phyloP scores from a whole-genome alignment of 2,329 filamentous ascomycete genomes.

The Aschersonia sp. region DNA sequence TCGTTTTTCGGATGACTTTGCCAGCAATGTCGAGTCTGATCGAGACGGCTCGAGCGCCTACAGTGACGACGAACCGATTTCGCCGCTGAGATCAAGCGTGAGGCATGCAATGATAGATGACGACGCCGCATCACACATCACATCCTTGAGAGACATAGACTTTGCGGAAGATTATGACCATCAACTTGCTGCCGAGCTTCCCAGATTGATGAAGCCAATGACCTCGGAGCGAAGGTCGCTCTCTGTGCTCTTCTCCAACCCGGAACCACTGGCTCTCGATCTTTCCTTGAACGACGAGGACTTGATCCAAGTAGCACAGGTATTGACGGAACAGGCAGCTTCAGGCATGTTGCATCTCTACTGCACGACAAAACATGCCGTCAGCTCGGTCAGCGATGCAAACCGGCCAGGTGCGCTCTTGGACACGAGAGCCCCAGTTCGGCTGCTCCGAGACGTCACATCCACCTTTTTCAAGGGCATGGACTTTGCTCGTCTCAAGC shows the following conservation, averaged over 20 bases:
- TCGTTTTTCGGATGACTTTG: slow-evolving; percentile 27
- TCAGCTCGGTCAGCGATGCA: slow-evolving; percentile 14
- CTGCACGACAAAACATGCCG: slow-evolving; percentile 9
- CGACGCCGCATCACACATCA: slow-evolving; percentile 36
- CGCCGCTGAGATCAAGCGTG: slow-evolving; percentile 33
- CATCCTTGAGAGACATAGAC: slow-evolving; percentile 35
- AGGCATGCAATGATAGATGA: slow-evolving; percentile 30
- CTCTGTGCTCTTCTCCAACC: slow-evolving; percentile 41
- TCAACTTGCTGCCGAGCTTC: slow-evolving; percentile 33
- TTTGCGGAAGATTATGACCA: slow-evolving; percentile 29
- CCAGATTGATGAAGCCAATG: slow-evolving; percentile 31
- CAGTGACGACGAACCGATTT: slow-evolving; percentile 32
- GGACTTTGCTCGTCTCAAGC: slow-evolving; percentile 25
- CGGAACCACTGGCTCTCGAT: slow-evolving; percentile 35
- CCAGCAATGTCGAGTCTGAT: slow-evolving; percentile 39
- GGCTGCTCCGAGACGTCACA: slow-evolving; percentile 28
- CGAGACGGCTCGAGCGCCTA: slow-evolving; percentile 38
- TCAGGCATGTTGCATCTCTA: slow-evolving; percentile 30
- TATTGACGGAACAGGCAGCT: slow-evolving; percentile 56
- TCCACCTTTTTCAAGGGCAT: slow-evolving; percentile 27
- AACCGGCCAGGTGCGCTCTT: slow-evolving; percentile 26
- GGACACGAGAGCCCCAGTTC: slow-evolving; percentile 31
- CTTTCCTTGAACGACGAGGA: slow-evolving; percentile 40
- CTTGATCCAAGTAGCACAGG: slow-evolving; percentile 52
- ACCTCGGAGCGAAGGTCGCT: slow-evolving; percentile 31